Conservation (phyloP, 2,329 filamentous ascomycete genomes). For the Cladosporium cucumerinum region DNA sequence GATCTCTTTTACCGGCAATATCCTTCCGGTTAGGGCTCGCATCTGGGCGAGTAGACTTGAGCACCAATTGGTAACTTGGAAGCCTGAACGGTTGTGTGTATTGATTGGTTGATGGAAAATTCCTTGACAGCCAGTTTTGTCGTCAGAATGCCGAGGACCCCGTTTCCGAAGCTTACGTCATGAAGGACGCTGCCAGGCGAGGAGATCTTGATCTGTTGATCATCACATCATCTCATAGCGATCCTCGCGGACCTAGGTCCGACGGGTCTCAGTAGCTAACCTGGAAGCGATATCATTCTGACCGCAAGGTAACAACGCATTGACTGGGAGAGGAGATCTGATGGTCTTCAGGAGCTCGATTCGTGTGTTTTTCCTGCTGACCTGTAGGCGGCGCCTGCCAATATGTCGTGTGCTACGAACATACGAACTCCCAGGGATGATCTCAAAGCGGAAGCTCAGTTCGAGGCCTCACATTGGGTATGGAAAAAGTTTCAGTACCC, state of each 20-base stretch:
- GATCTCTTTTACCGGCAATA: background rate
- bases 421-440: too few relatives aligned
- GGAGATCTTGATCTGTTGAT: background rate
- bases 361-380: background rate
- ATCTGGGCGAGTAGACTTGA: background rate
- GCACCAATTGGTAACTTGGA: background rate
- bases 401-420: too few relatives aligned
- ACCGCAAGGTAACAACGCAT: too few relatives aligned
- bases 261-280: background rate
- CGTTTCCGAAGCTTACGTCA: background rate
- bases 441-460: too few relatives aligned
- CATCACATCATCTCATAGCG: background rate
- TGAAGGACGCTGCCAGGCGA: background rate
- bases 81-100: background rate
- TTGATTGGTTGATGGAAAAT: background rate
- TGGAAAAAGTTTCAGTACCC: too few relatives aligned
- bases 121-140: background rate
- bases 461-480: too few relatives aligned
- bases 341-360: background rate
- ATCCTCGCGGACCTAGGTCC: background rate
- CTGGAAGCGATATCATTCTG: background rate
- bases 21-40: background rate
- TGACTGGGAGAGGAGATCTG: background rate
- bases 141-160: background rate
- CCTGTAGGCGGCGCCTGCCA: background rate